Conservation (phyloP, 306 rosid species). For the Glycine soja region DNA sequence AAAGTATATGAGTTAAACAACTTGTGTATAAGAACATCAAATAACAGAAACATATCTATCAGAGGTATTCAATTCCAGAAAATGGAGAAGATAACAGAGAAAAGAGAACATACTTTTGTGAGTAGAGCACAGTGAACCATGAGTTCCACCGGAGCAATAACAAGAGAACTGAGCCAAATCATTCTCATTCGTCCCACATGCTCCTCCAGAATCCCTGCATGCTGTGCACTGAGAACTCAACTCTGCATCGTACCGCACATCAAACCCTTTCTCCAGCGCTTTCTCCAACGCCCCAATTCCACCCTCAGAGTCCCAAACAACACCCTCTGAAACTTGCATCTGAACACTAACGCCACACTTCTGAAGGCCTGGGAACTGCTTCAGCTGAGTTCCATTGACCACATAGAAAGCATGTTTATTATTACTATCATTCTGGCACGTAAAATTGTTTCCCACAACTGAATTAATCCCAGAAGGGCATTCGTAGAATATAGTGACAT, state of each 20-base stretch:
- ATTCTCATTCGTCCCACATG: constrained; percentile 46
- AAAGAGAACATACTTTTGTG: constrained; percentile 44
- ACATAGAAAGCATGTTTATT: constrained; percentile 44
- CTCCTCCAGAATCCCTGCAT: constrained; percentile 54
- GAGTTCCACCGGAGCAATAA: constrained; percentile 43
- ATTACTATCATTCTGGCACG: constrained; percentile 37
- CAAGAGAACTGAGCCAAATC: constrained; percentile 47
- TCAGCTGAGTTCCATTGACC: constrained; percentile 43
- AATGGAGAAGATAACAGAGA: background rate
- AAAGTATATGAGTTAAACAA: no score
- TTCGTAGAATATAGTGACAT: constrained; percentile 45
- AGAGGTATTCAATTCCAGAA: background rate
- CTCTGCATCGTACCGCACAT: constrained; percentile 47
- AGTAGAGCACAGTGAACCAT: constrained; percentile 30
- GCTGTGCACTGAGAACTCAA: constrained; percentile 41
- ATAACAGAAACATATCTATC: no score
- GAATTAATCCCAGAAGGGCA: constrained; percentile 41
- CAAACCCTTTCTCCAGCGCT: constrained; percentile 49
- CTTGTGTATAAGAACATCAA: no score
- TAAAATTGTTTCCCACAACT: constrained; percentile 20
- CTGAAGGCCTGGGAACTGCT: constrained; percentile 7
- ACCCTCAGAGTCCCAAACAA: constrained; percentile 36
- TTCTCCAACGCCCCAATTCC: constrained; percentile 30
- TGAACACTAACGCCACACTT: constrained; percentile 41
- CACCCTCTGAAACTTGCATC: constrained; percentile 44